These are phyloP conservation scores for Penicillium coprophilum DNA, from an alignment of 495 filamentous ascomycete genomes.

Conservation along the genomic window DNA sequence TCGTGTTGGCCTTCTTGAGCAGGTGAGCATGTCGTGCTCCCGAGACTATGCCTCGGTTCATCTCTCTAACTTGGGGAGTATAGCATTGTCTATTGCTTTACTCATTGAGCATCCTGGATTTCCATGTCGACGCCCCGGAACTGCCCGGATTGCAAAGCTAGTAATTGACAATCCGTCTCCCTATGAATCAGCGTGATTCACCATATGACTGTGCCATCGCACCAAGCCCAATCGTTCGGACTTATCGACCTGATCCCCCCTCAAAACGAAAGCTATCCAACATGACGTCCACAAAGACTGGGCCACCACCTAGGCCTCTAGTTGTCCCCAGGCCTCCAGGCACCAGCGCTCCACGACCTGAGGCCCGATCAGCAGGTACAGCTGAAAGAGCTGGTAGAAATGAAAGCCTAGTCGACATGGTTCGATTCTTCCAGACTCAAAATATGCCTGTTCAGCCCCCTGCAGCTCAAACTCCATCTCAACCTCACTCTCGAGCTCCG, in stretches of 20 bases:
- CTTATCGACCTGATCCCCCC: slow-evolving; percentile 35
- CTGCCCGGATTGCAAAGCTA: slow-evolving; percentile 23
- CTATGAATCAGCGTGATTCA: slow-evolving; percentile 38
- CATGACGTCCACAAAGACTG: slow-evolving; percentile 28
- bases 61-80: slow-evolving; percentile 2
- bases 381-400: slow-evolving; percentile 28
- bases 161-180: slow-evolving; percentile 20
- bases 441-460: slow-evolving; percentile 18
- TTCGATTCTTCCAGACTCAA: slow-evolving; percentile 42
- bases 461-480: slow-evolving; percentile 8
- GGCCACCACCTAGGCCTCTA: slow-evolving; percentile 17
- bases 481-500: background rate
- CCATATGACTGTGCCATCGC: slow-evolving; percentile 35
- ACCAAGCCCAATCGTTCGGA: slow-evolving; percentile 46
- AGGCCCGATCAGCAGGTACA: slow-evolving; percentile 30
- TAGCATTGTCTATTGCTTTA: slow-evolving; percentile 1
- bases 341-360: slow-evolving; percentile 16
- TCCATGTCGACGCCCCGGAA: slow-evolving; percentile 13
- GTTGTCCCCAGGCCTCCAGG: slow-evolving; percentile 7
- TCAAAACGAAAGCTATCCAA: slow-evolving; percentile 29
- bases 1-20: background rate
- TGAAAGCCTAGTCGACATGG: slow-evolving; percentile 39
- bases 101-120: background rate
- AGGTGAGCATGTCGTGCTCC: slow-evolving; percentile 19
- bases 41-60: background rate